Evolutionary conservation across 2,329 filamentous ascomycete genomes (phyloP), one percentile per base, ranked within the genome.

Genomic region (Anthostomella pinea): DNA sequence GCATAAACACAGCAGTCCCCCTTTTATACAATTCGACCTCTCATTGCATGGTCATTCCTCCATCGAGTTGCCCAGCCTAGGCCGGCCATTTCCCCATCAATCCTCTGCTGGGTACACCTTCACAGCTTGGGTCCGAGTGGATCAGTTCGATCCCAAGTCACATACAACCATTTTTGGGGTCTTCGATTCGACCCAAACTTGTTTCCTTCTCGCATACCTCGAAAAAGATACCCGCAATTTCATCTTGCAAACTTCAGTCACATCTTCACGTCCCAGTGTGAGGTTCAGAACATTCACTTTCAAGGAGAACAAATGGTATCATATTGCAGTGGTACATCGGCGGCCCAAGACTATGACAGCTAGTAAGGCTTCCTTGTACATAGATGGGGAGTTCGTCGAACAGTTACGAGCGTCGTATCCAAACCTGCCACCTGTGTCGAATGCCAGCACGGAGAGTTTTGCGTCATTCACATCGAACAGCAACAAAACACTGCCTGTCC

Each of bases 91-190:
- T 53, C 94, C 93, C 8, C 89, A 93, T 1, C 73, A 79, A 36
- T 80, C 82, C 13, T 78, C 82, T 8, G 70, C 74, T n/a, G 94
- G 93, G 14, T 98, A 97, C 65, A 95, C 89, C 1, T 84, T 98
- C 43, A 79, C 86, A 29, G 79, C 87, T 1, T 98, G 93, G 93
- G 77, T 95, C 32, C 81, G 85, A 14, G 79, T 98, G 41, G 90
- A 97, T 59, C 72, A 80, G 25, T 97, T 93, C 60, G 94, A 98
- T 59, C 68, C 78, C 5, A 77, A 79, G 29, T 82, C 85, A 11
- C 93, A 98, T 60, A 98, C 93, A 0, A 98, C 93, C 0, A 76
- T 98, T 10, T 98, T 98, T 60, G 93, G 93, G 17, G 87, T 93
- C 7, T 97, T 94, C 62, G 93, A 98, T 64, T 74, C 83, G 3